Conservation (phyloP, 108 stramenopile species). For the Parietichytrium sp. region DNA sequence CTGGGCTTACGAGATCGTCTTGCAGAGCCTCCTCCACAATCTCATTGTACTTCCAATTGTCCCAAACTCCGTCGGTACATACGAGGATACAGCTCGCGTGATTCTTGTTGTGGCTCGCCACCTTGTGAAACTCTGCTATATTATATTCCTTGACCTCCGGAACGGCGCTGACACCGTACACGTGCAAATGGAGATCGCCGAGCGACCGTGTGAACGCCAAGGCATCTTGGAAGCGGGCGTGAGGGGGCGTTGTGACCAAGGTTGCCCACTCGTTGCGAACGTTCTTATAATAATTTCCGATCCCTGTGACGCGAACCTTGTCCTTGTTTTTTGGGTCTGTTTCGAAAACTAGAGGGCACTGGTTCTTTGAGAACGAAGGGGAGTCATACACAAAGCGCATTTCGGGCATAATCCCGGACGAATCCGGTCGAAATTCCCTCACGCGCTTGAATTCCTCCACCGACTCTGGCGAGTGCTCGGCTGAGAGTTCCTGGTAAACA, state of each 20-base stretch:
- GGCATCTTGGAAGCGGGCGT: conserved; percentile 60
- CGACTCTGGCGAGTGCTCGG: conserved; percentile 64
- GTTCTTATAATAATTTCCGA: conserved; percentile 58
- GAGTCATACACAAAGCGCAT: conserved; percentile 64
- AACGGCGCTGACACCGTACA: conserved; percentile 55
- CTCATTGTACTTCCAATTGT: conserved; percentile 60
- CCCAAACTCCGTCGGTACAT: conserved; percentile 60
- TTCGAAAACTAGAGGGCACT: conserved; percentile 56
- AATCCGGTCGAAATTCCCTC: conserved; percentile 30
- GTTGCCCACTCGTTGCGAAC: conserved; percentile 64
- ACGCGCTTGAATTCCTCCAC: conserved; percentile 56
- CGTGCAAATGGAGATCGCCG: conserved; percentile 61
- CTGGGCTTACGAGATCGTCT: neutral
- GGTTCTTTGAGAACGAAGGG: conserved; percentile 52
- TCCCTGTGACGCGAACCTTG: neutral
- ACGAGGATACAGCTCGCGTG: conserved; percentile 39
- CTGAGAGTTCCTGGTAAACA: conserved; percentile 46
- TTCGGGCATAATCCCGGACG: conserved; percentile 41
- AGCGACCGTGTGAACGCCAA: conserved; percentile 63
- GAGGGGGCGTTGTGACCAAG: conserved; percentile 56
- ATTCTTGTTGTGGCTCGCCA: neutral
- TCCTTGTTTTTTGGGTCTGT: conserved; percentile 32
- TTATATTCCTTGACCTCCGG: conserved; percentile 48
- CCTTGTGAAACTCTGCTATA: neutral
- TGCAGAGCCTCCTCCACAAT: conserved; percentile 47